A percentile compares a stretch with the other conserved stretches of the same genome.
Evolutionary conservation across 495 filamentous ascomycete species (phyloP).

Genomic region (Penicillium lividum): DNA sequence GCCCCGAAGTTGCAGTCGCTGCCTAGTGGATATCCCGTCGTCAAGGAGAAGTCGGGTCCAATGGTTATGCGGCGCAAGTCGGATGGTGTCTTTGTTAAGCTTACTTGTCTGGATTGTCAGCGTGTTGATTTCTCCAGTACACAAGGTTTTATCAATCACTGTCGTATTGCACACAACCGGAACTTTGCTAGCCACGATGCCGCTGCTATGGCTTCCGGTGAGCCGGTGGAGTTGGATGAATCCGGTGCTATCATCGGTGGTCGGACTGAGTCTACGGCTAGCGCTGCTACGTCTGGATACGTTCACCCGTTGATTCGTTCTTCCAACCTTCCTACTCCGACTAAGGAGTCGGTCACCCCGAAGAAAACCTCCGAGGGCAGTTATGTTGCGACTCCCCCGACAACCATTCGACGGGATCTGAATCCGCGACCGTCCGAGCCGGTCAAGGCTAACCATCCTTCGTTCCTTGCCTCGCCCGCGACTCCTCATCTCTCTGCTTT

Average conservation of each 20-base stretch:
- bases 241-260: constrained; percentile 55
- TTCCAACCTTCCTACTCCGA: constrained; percentile 46
- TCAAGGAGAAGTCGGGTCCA: constrained; percentile 66
- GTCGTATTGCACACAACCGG: constrained; percentile 87
- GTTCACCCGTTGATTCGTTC: constrained; percentile 71
- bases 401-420: constrained; percentile 14
- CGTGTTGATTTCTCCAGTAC: constrained; percentile 90
- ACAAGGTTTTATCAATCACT: constrained; percentile 98
- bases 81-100: constrained; percentile 66
- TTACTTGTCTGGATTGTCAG: constrained; percentile 86
- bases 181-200: constrained; percentile 94
- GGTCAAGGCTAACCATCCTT: constrained; percentile 21
- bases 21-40: constrained; percentile 67
- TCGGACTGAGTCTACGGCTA: constrained; percentile 47
- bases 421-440: constrained; percentile 16
- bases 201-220: constrained; percentile 85
- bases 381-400: constrained; percentile 35
- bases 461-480: constrained; percentile 57
- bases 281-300: constrained; percentile 46
- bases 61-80: constrained; percentile 61
- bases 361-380: constrained; percentile 18
- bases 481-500: constrained; percentile 75
- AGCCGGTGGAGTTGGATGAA: constrained; percentile 72
- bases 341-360: constrained; percentile 44
- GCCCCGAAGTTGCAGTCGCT: constrained; percentile 69